Evolutionary conservation across 2,329 filamentous ascomycete species (phyloP), one percentile per base, ranked within the genome.

Genomic region (Delphinella strobiligena): DNA sequence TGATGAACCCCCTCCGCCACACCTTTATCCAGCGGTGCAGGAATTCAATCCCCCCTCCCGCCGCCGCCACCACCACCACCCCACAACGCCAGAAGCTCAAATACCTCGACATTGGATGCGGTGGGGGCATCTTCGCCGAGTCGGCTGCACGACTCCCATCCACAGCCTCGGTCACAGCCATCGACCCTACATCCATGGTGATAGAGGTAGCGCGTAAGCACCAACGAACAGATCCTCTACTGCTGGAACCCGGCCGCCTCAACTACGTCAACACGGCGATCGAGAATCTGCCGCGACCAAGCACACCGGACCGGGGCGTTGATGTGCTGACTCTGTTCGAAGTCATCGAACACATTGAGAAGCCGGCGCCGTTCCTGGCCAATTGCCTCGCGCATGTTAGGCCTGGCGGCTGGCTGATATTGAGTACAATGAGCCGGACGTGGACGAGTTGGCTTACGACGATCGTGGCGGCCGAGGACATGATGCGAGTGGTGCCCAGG

Each of bases 1-100:
- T 94, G 49, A 96, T 98, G 89, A 96, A 98, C 64, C 91, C 91
- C 2, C 75, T 94, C 34, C 87, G 91, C 24, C 88, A 96, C 65
- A 79, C 87, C 62, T 96, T 96, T 63, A 91, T 95, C 59, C 71
- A 71, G 16, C 64, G 67, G 46, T 95, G 89, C 56, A 74, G 80
- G 34, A 18, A 40, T 41, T 44, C 39, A 44, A 34, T 38, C 40
- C 43, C 47, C n/a, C n/a, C n/a, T n/a, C n/a, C n/a, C n/a, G n/a
- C n/a, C 34, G 41, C 49, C 42, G 52, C 43, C 2, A 40, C 45
- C 16, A 42, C 44, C 3, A n/a, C n/a, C n/a, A n/a, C n/a, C n/a
- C n/a, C n/a, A n/a, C n/a, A n/a, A n/a, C n/a, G n/a, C n/a, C 41
- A 54, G 7, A 68, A 67, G 14, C 66, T 86, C 3, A 71, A 71